These are phyloP conservation scores for Rehmannia glutinosa DNA, from an alignment of 257 asterid genomes.

Conservation along the genomic window DNA sequence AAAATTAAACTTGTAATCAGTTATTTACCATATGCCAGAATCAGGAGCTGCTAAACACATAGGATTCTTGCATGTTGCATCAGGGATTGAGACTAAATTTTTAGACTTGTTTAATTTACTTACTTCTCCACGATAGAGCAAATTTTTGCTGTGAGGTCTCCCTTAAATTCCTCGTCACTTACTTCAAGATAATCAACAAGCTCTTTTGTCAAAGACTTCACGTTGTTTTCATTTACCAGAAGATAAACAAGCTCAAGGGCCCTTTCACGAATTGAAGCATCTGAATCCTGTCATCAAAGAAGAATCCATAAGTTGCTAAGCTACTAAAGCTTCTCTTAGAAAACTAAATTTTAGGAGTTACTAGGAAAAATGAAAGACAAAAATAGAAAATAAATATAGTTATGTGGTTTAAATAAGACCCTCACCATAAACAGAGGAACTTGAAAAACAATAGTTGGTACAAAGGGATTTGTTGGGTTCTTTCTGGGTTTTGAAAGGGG, in stretches of 20 bases:
- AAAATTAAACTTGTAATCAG: background rate
- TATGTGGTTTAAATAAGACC: background rate
- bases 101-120: conserved; percentile 32
- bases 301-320: conserved; percentile 22
- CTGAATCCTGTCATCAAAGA: conserved; percentile 69
- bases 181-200: conserved; percentile 80
- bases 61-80: conserved; percentile 4
- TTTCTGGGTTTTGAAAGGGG: background rate
- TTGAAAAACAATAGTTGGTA: background rate
- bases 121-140: conserved; percentile 94
- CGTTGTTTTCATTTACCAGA: conserved; percentile 82
- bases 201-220: conserved; percentile 78
- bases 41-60: background rate
- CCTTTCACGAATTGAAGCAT: conserved; percentile 93
- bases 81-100: conserved; percentile 2
- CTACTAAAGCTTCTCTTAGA: background rate
- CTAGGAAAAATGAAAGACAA: background rate
- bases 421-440: background rate
- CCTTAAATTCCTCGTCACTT: conserved; percentile 80
- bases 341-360: background rate
- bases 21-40: background rate
- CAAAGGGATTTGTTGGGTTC: conserved; percentile 13
- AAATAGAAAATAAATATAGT: background rate
- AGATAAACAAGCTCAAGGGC: conserved; percentile 93
- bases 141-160: conserved; percentile 80